Conservation (phyloP, 345 rosid genomes). For the Diplotaxis tenuifolia region DNA sequence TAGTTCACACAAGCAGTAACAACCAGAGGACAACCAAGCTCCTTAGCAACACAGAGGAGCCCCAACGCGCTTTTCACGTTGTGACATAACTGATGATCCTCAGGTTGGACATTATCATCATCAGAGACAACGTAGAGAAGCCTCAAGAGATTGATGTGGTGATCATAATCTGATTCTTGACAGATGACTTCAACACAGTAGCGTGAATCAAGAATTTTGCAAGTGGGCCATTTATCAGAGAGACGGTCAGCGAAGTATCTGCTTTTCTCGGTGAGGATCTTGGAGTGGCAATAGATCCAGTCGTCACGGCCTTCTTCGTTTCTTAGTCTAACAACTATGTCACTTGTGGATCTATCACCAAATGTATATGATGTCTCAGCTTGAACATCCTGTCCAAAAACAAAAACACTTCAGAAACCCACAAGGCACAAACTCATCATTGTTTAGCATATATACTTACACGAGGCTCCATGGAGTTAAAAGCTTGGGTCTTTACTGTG, state of each 20-base stretch:
- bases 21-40: conserved; percentile 60
- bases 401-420: conserved; percentile 1
- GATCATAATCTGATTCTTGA: conserved; percentile 69
- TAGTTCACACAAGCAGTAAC: conserved; percentile 68
- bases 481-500: too few species aligned
- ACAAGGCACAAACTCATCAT: background rate
- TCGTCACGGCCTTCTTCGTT: conserved; percentile 81
- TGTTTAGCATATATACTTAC: background rate
- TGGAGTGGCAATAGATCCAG: conserved; percentile 82
- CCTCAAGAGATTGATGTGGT: conserved; percentile 69
- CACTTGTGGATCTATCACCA: conserved; percentile 80
- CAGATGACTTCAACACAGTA: conserved; percentile 85
- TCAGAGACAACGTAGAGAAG: conserved; percentile 53
- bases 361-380: conserved; percentile 47
- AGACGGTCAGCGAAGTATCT: conserved; percentile 83
- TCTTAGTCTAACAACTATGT: conserved; percentile 81
- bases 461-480: too few species aligned
- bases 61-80: conserved; percentile 81
- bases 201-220: conserved; percentile 88
- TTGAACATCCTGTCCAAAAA: conserved; percentile 33
- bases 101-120: conserved; percentile 40
- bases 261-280: conserved; percentile 63
- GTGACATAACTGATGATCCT: conserved; percentile 54
- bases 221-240: conserved; percentile 89
- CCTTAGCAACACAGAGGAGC: conserved; percentile 67